Conservation (phyloP, 2,329 filamentous ascomycete species). For the Colletotrichum trifolii region DNA sequence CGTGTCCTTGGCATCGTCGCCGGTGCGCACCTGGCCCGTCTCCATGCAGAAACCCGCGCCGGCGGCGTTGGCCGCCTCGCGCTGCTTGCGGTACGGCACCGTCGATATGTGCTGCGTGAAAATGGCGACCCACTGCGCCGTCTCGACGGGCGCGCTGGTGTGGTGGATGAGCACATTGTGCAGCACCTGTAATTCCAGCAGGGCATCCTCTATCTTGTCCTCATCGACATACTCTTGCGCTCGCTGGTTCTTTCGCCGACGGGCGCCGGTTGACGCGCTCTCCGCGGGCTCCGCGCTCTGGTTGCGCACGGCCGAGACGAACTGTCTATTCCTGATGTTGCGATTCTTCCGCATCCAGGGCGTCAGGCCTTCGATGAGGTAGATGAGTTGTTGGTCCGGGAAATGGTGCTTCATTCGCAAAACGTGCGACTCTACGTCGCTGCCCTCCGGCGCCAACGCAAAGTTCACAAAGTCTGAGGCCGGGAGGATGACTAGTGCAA, state of each 20-base stretch:
- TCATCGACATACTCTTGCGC: slow-evolving; percentile 69
- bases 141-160: slow-evolving; percentile 68
- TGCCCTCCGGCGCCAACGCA: slow-evolving; percentile 56
- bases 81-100: slow-evolving; percentile 74
- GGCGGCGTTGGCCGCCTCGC: slow-evolving; percentile 58
- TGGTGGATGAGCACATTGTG: slow-evolving; percentile 78
- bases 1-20: slow-evolving; percentile 73
- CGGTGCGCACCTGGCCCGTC: slow-evolving; percentile 77
- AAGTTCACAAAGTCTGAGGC: slow-evolving; percentile 75
- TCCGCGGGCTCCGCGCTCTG: slow-evolving; percentile 44
- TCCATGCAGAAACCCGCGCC: slow-evolving; percentile 82
- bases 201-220: slow-evolving; percentile 75
- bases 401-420: slow-evolving; percentile 65
- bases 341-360: slow-evolving; percentile 76
- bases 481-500: slow-evolving; percentile 70
- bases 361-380: slow-evolving; percentile 76
- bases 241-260: slow-evolving; percentile 54
- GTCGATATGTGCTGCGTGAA: slow-evolving; percentile 85
- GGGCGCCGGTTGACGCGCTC: slow-evolving; percentile 40
- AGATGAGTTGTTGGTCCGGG: slow-evolving; percentile 67
- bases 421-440: slow-evolving; percentile 70
- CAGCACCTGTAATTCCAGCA: slow-evolving; percentile 75
- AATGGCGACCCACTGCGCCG: slow-evolving; percentile 76
- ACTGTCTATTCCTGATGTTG: slow-evolving; percentile 74
- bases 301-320: slow-evolving; percentile 70